Percentiles rank a stretch among this genome's conserved stretches.
Conservation (phyloP, 768 basidiomycete genomes). For the Hericium coralloides region DNA sequence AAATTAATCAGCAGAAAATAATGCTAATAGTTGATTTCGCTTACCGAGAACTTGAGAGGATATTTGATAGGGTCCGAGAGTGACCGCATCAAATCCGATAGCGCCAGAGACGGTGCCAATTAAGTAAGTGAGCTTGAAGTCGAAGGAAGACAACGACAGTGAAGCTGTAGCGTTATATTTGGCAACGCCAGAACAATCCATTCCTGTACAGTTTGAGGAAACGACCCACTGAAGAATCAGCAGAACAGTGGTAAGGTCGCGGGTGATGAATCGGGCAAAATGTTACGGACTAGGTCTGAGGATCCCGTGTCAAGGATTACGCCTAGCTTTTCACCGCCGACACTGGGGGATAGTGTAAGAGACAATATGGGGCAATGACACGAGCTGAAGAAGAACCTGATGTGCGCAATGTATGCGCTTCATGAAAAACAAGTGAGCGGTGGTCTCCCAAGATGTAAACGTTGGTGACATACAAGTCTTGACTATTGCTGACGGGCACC, state of each 20-base stretch:
- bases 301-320: slow-evolving; percentile 50
- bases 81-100: slow-evolving; percentile 37
- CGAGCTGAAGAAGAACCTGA: slow-evolving; percentile 20
- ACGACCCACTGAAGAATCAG: slow-evolving; percentile 3
- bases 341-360: slow-evolving; percentile 17
- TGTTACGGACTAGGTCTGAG: slow-evolving; percentile 38
- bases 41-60: slow-evolving; percentile 40
- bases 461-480: slow-evolving; percentile 18
- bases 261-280: slow-evolving; percentile 1
- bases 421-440: background rate
- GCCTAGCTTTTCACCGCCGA: slow-evolving; percentile 35
- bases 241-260: background rate
- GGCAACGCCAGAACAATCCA: slow-evolving; percentile 33
- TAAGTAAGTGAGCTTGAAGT: slow-evolving; percentile 43
- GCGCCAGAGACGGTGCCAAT: slow-evolving; percentile 38
- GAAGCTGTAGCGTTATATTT: slow-evolving; percentile 29
- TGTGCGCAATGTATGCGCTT: slow-evolving; percentile 33
- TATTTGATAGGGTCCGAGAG: slow-evolving; percentile 36
- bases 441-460: background rate
- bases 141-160: slow-evolving; percentile 21
- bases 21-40: background rate
- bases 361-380: background rate
- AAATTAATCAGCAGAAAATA: background rate
- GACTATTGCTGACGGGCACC: slow-evolving; percentile 9
- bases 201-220: slow-evolving; percentile 21